Evolutionary conservation across 371 early-diverging fungal species (phyloP).

Genomic region (Blastocladiella emersonii): DNA sequence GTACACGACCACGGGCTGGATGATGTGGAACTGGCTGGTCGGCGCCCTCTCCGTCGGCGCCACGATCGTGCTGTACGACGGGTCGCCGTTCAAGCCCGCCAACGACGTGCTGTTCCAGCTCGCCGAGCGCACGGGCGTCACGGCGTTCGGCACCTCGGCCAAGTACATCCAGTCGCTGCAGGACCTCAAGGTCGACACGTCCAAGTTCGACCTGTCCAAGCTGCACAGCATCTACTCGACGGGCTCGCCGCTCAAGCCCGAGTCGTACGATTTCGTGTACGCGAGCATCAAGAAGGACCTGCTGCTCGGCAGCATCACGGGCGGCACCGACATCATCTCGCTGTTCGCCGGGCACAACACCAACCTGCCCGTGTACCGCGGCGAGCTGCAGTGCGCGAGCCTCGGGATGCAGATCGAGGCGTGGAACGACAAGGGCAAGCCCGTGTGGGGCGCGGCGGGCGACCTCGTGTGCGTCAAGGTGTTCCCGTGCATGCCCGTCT

Average conservation of each 20-base stretch:
- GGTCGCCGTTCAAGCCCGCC: conserved; percentile 82
- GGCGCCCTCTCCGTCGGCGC: conserved; percentile 60
- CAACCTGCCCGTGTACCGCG: conserved; percentile 77
- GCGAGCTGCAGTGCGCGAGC: conserved; percentile 84
- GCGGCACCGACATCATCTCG: conserved; percentile 94
- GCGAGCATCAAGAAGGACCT: conserved; percentile 63
- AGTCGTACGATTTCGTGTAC: conserved; percentile 82
- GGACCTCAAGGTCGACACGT: conserved; percentile 37
- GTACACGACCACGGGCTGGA: conserved; percentile 95
- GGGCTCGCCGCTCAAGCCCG: conserved; percentile 84
- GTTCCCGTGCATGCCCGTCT: conserved; percentile 96
- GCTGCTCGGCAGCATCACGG: conserved; percentile 81
- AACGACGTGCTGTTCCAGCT: conserved; percentile 64
- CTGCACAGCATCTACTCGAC: conserved; percentile 83
- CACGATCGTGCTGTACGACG: conserved; percentile 83
- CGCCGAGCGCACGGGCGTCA: conserved; percentile 58
- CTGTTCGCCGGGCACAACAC: conserved; percentile 82
- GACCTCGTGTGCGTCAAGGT: conserved; percentile 85
- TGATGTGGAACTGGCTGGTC: conserved; percentile 99
- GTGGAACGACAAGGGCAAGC: conserved; percentile 53
- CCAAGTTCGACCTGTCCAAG: conserved; percentile 40
- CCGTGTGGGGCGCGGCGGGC: conserved; percentile 56
- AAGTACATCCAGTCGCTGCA: conserved; percentile 86
- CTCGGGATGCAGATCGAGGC: conserved; percentile 90
- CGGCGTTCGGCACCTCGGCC: conserved; percentile 86